Evolutionary conservation across 2,329 filamentous ascomycete genomes (phyloP).

Genomic region (Nannizzia gypsea): DNA sequence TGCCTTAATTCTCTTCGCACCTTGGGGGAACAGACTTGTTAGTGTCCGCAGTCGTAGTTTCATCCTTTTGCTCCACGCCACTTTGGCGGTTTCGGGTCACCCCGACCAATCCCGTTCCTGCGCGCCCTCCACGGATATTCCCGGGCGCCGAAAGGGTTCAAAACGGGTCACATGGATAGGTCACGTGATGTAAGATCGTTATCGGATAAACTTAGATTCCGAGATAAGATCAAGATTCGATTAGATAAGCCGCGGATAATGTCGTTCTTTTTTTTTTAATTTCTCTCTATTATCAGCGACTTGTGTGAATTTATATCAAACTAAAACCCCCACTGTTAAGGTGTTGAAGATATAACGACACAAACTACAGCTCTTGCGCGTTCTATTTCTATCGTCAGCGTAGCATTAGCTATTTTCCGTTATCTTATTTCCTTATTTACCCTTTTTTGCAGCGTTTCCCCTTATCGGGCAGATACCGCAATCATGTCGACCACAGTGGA

Average conservation of each 20-base stretch:
- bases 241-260: no score
- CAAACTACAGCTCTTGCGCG: background rate
- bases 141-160: background rate
- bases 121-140: constrained; percentile 1
- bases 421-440: background rate
- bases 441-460: background rate
- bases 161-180: background rate
- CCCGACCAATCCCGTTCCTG: background rate
- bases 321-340: background rate
- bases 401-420: background rate
- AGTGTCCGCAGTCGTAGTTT: background rate
- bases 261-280: no score
- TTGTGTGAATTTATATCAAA: background rate
- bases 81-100: background rate
- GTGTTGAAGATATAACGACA: background rate
- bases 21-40: background rate
- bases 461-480: constrained; percentile 5
- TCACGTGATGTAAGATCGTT: background rate
- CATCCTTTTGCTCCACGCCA: constrained; percentile 2
- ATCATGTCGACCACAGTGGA: constrained; percentile 91
- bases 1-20: background rate
- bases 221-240: background rate
- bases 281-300: background rate
- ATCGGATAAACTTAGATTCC: background rate
- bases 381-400: background rate